A percentile compares a stretch with the other conserved stretches of the same genome.
These are phyloP conservation scores for Sideroxylon spinosum DNA, from an alignment of 179 eudicot species.

Conservation along the genomic window DNA sequence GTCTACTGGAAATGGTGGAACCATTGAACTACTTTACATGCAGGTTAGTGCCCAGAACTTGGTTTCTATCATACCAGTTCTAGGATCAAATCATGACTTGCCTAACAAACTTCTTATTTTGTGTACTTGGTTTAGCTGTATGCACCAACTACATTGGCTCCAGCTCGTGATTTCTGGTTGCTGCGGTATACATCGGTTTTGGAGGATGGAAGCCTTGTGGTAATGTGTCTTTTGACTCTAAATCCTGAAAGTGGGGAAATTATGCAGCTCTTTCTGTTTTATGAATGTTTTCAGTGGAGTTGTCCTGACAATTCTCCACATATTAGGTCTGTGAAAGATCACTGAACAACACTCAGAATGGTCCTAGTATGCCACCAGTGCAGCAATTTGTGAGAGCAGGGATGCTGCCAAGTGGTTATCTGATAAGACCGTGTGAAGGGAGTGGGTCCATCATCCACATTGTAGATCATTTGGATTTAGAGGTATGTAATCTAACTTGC, in stretches of 20 bases:
- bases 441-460: constrained; percentile 77
- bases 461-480: constrained; percentile 70
- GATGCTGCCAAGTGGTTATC: constrained; percentile 68
- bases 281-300: constrained; percentile 1
- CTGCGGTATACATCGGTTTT: constrained; percentile 66
- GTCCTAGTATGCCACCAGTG: constrained; percentile 73
- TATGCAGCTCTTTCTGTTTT: neutral
- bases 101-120: neutral
- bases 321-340: constrained; percentile 69
- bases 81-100: neutral
- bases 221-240: constrained; percentile 22
- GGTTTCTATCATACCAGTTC: neutral
- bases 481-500: constrained; percentile 30
- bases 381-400: constrained; percentile 69
- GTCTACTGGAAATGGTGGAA: constrained; percentile 76
- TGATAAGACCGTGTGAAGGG: constrained; percentile 75
- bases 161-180: constrained; percentile 88
- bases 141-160: constrained; percentile 80
- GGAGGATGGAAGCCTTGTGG: constrained; percentile 87
- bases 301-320: neutral
- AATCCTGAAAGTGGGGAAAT: neutral
- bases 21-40: constrained; percentile 80
- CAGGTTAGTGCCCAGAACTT: constrained; percentile 40
- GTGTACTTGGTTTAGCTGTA: constrained; percentile 46
- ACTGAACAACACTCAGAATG: constrained; percentile 67